A percentile compares a stretch with the other conserved stretches of the same genome.
Evolutionary conservation across 495 filamentous ascomycete genomes (phyloP).

Genomic region (Cercophora samala): DNA sequence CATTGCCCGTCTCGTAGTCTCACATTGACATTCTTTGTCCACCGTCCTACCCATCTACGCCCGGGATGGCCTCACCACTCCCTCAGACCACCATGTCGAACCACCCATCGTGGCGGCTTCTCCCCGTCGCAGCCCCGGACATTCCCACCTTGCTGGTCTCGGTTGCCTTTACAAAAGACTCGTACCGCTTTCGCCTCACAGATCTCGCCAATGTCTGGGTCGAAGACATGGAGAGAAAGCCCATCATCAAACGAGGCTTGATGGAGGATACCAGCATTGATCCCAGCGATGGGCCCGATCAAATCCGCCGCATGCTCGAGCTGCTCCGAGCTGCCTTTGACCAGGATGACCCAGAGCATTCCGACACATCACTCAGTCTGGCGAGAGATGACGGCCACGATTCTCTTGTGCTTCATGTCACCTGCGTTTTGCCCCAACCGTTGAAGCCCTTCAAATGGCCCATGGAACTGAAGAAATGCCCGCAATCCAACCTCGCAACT

Average conservation of each 20-base stretch:
- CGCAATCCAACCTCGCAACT: constrained; percentile 52
- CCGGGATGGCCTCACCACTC: not conserved
- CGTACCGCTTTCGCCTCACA: constrained; percentile 74
- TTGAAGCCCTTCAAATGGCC: constrained; percentile 69
- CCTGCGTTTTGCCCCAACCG: constrained; percentile 61
- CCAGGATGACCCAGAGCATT: constrained; percentile 34
- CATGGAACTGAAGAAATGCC: constrained; percentile 54
- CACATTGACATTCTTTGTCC: no score
- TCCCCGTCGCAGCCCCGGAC: constrained; percentile 32
- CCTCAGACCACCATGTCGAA: constrained; percentile 23
- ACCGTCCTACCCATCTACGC: not conserved
- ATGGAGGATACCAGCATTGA: constrained; percentile 75
- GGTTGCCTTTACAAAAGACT: constrained; percentile 37
- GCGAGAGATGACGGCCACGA: constrained; percentile 26
- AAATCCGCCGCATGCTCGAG: constrained; percentile 67
- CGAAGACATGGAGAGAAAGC: constrained; percentile 60
- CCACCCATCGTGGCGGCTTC: constrained; percentile 33
- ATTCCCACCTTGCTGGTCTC: constrained; percentile 47
- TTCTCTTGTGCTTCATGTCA: constrained; percentile 56
- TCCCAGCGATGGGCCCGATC: constrained; percentile 69
- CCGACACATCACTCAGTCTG: constrained; percentile 38
- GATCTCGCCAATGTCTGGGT: constrained; percentile 86
- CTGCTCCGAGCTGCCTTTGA: constrained; percentile 66
- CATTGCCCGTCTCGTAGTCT: no score
- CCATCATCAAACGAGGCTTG: constrained; percentile 64